A percentile compares a stretch with the other conserved stretches of the same genome.
Evolutionary conservation across 1,284 basidiomycete species (phyloP).

Genomic region (Bjerkandera adusta): DNA sequence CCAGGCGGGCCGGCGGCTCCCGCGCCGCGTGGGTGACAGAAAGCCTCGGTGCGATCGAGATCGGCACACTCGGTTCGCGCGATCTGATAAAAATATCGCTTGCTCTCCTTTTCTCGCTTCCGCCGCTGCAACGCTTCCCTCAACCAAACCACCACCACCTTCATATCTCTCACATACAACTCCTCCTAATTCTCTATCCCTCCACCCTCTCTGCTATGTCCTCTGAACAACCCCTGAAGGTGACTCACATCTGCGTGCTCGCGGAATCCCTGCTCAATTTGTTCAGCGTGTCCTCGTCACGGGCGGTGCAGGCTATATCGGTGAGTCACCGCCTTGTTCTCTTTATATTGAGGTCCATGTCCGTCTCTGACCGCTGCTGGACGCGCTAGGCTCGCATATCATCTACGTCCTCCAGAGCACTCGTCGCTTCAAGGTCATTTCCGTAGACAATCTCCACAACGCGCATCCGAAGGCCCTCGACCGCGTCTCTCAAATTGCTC

Average conservation of each 20-base stretch:
- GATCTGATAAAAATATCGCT: no score
- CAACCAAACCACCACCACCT: background rate
- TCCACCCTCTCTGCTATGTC: conserved; percentile 17
- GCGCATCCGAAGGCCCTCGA: conserved; percentile 74
- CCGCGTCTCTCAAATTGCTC: conserved; percentile 79
- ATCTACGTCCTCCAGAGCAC: conserved; percentile 86
- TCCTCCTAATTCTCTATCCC: conserved; percentile 3
- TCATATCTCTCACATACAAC: conserved; percentile 1
- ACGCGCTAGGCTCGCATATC: conserved; percentile 78
- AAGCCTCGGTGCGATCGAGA: no score
- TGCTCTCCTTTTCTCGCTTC: no score
- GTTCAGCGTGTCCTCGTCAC: conserved; percentile 72
- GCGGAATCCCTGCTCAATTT: conserved; percentile 1
- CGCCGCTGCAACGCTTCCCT: no score
- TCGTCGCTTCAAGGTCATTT: conserved; percentile 85
- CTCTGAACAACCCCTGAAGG: conserved; percentile 37
- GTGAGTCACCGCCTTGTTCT: conserved; percentile 36
- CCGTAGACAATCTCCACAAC: conserved; percentile 94
- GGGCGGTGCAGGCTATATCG: conserved; percentile 85
- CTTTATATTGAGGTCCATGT: background rate
- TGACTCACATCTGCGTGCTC: conserved; percentile 25
- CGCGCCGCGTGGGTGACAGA: no score
- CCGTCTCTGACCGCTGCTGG: background rate
- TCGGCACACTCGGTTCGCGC: no score
- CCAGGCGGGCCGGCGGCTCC: no score